Evolutionary conservation across 352 stramenopile genomes (phyloP).

Genomic region (Thraustochytrium striatum): DNA sequence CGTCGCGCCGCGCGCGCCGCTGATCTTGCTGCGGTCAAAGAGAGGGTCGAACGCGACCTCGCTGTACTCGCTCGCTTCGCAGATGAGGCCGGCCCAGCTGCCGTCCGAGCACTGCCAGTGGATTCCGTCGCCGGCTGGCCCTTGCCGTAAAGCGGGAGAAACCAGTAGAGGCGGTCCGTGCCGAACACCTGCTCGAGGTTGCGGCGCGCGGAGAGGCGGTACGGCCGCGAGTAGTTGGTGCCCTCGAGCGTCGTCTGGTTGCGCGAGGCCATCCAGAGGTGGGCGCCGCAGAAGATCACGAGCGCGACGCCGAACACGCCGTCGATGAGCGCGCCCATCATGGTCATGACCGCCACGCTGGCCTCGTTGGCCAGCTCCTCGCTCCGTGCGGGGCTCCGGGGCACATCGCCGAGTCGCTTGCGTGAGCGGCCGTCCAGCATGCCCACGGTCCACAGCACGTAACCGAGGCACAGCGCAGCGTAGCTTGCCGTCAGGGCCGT

Average conservation of each 20-base stretch:
- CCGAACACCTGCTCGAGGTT: conserved; percentile 44
- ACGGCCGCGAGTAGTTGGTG: background rate
- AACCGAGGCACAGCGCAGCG: background rate
- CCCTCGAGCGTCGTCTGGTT: conserved; percentile 45
- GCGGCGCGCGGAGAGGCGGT: background rate
- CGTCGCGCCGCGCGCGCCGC: no score
- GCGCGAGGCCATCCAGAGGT: conserved; percentile 16
- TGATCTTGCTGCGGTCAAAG: no score
- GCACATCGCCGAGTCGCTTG: no score
- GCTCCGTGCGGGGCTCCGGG: no score
- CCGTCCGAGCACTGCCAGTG: conserved; percentile 23
- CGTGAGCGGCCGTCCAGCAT: background rate
- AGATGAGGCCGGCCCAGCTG: conserved; percentile 26
- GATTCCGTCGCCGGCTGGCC: conserved; percentile 34
- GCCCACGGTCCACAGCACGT: background rate
- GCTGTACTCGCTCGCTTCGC: no score
- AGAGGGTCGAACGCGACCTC: no score
- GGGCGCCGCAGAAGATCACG: conserved; percentile 1
- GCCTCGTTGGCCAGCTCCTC: no score
- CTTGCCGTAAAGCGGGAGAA: conserved; percentile 46
- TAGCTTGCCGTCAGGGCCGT: background rate
- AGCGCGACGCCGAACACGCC: conserved; percentile 4
- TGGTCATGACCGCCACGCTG: conserved; percentile 1
- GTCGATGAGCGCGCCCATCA: conserved; percentile 35
- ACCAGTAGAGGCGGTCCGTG: conserved; percentile 14